Base-by-base conservation (phyloP, 805 yeast genomes). In the Hanseniaspora occidentalis region DNA sequence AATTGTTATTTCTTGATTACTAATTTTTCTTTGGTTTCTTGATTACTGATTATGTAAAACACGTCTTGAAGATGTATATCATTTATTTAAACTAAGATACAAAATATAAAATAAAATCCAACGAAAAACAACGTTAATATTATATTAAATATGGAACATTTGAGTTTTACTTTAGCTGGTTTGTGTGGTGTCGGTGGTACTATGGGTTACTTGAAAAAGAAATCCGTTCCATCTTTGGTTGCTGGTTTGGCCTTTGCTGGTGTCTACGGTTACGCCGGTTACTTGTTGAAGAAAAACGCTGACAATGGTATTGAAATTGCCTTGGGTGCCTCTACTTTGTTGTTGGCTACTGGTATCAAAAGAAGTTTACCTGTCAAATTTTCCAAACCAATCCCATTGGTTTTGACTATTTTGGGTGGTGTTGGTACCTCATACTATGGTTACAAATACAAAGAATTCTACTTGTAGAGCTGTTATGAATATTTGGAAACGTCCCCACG, bases 301-400 rank as follows among this genome's bases (percentile, higher is more conserved):
- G 86, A 83, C 54, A 74, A 73, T 61, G 96, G 96, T 35, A 68
- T 88, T 47, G 88, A 83, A 56, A 56, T 81, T 14, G 95, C 95
- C 0, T 62, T 86, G 41, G 80, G 77, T 10, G 72, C 88, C 1
- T 79, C 94, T 4, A 50, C 75, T 1, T 52, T 82, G 14, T 69
- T 88, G 50, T 58, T 80, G 9, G 70, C 70, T 31, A 88, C 89
- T 7, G 86, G 94, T 22, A 49, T 80, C n/a, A 72, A 76, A 25
- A 72, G 96, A 53, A 76, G 84, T 7, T 45, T 73, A 40, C 74
- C 76, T 26, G 67, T 75, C 7, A 54, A 61, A 4, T 75, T 79
- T 59, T 67, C 65, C 46, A 82, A 82, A 54, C 89, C 94, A 0
- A 73, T 88, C 42, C 96, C 96, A 2, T 53, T 83, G 38, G 55